Base-by-base conservation (phyloP, 768 basidiomycete species). In the Boletus rex-veris region DNA sequence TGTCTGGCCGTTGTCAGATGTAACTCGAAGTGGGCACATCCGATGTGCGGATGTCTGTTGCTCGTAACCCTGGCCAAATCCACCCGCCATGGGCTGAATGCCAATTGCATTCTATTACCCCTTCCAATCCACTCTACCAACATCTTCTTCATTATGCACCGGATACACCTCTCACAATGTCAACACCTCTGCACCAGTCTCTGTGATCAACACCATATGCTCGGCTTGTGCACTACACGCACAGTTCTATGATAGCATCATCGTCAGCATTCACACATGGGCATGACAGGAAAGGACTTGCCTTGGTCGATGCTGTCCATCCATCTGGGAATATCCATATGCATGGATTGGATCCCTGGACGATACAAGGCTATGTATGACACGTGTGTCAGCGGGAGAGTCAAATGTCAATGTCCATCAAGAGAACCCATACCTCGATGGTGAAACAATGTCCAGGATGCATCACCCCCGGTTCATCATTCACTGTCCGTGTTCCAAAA, bases 281-380 rank as follows among this genome's bases (percentile, higher is more conserved):
- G 35, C 35, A 4, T 21, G 12, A 28, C 3, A 14, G 15, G 2
- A 40, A 33, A 33, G 1, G 16, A 28, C 81, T 50, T 64, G 84
- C 93, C 75, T 89, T 85, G 0, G 92, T 93, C 0, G 89, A 88
- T n/a, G 88, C 84, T 3, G 92, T 93, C 94, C 94, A 96, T 24
- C 90, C 91, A 65, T 96, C 94, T 3, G 90, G 90, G 68, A 90
- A 95, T 53, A 91, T 81, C 82, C 86, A 87, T 3, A 82, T 82
- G 24, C 72, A 66, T 0, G 90, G 77, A 52, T 88, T 76, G 6
- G 73, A 68, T 11, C 92, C 92, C 71, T 92, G 88, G 12, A 95
- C 79, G 31, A 96, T 74, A 44, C 78, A 77, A 4, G 92, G 92
- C 87, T 91, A 14, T 12, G 33, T 7, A 1, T 33, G 33, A 10